phyloP scores from a whole-genome alignment of 2,329 filamentous ascomycete genomes.

The Epichloe aotearoae region DNA sequence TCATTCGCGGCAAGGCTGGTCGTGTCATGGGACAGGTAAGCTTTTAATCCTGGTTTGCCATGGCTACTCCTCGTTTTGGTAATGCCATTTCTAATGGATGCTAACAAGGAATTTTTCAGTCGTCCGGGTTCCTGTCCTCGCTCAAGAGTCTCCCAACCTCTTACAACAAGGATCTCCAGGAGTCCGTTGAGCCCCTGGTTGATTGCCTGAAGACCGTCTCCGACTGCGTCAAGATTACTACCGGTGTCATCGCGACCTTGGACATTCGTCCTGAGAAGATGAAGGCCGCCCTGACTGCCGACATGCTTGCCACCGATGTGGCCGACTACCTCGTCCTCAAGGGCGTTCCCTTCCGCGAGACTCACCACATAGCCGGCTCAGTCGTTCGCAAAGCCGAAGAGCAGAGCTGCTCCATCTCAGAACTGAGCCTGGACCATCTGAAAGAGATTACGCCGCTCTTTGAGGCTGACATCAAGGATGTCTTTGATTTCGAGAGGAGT shows the following conservation, averaged over 20 bases:
- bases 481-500: conserved; percentile 7
- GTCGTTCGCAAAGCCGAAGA: conserved; percentile 7
- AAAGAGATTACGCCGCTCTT: conserved; percentile 5
- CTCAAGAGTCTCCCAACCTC: conserved; percentile 2
- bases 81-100: background rate
- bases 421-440: conserved; percentile 4
- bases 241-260: conserved; percentile 1
- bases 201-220: conserved; percentile 1
- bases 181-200: background rate
- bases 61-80: background rate
- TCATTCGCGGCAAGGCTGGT: conserved; percentile 16
- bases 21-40: conserved; percentile 12
- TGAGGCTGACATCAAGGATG: conserved; percentile 4
- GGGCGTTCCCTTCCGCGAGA: conserved; percentile 7
- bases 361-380: conserved; percentile 7
- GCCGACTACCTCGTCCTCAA: conserved; percentile 7
- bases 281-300: conserved; percentile 4
- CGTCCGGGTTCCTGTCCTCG: background rate
- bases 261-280: conserved; percentile 4
- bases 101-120: background rate
- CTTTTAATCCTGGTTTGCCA: background rate
- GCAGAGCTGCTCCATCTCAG: conserved; percentile 2
- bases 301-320: conserved; percentile 9
- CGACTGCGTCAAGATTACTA: background rate
- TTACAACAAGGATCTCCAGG: conserved; percentile 4